Evolutionary conservation across 495 filamentous ascomycete species (phyloP), one percentile per base, ranked within the genome.

Genomic region (Penicillium salamii): DNA sequence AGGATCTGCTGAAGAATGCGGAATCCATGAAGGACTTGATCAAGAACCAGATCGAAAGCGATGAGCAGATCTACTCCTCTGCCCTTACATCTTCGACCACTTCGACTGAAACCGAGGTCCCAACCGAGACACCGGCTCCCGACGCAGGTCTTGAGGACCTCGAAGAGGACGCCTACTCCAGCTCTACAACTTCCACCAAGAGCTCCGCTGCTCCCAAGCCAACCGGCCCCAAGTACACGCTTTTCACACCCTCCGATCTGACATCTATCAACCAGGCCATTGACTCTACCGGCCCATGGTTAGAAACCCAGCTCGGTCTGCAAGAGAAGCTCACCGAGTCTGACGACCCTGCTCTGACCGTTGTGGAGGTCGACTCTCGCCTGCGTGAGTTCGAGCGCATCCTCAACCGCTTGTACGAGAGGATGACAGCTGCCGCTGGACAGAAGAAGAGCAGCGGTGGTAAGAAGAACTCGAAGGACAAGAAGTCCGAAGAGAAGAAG

Each of bases 311-410:
- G 58, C 64, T 85, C n/a, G 70, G 71, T 0, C 64, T 71, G 41
- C 89, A 95, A 58, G 83, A 87, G 26, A 80, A 81, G 58, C 79
- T 91, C 12, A 72, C 77, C 18, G 70, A 69, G 17, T 82, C 82
- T 5, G 86, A 88, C 26, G 84, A 93, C 48, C 87, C 90, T 0
- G 82, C 82, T 6, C 67, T 95, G 3, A 71, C 81, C 17, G 66
- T 82, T 40, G 81, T 82, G 57, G 90, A 92, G 14, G 65, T 96
- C 18, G 70, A 76, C 49, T 52, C 42, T 20, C 67, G 65, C 40
- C 66, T 53, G 63, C 79, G 78, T 5, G 81, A 87, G 35, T 75
- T 87, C 59, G 83, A 88, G 42, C 75, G 91, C 36, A 72, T 87
- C 37, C 78, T 86, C 76, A 86, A 82, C 77, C 84, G 83, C 58